phyloP scores from a whole-genome alignment of 176 grass and related monocot genomes.

The Sorghum bicolor region DNA sequence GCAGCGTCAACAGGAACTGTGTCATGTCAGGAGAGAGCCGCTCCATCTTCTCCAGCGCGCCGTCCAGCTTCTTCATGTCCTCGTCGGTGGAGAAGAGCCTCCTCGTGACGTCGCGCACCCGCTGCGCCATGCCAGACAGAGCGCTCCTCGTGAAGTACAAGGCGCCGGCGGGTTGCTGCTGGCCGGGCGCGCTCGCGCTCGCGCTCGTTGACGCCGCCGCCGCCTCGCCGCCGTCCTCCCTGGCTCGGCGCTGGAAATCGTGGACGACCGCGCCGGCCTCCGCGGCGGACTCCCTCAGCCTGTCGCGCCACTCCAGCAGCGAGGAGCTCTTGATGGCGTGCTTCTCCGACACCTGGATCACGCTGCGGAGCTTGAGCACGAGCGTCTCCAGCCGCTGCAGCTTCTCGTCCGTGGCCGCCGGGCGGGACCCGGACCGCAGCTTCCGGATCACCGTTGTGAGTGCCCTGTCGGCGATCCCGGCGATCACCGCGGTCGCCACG shows the following conservation, averaged over 20 bases:
- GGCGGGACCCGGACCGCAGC: neutral
- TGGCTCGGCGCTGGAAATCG: conserved; percentile 4
- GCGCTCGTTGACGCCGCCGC: neutral
- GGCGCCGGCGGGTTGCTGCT: neutral
- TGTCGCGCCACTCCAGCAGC: conserved; percentile 15
- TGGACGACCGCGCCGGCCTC: neutral
- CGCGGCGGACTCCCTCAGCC: conserved; percentile 6
- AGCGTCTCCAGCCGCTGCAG: conserved; percentile 21
- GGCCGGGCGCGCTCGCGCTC: neutral
- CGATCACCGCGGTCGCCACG: neutral
- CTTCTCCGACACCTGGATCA: conserved; percentile 2
- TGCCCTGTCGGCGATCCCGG: neutral
- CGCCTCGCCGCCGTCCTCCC: neutral
- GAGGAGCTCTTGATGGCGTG: neutral
- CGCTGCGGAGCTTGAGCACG: neutral
- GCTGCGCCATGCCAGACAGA: neutral
- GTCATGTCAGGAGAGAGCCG: neutral
- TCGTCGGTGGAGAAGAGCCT: neutral
- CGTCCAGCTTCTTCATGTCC: neutral
- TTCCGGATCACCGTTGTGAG: neutral
- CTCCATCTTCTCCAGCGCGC: neutral
- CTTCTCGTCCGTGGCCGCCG: neutral
- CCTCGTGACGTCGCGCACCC: neutral
- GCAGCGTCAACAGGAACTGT: conserved; percentile 21
- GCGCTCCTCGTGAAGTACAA: neutral